Base-by-base conservation (phyloP, 202 grass and related monocot species). In the Schoenoplectus tabernaemontani region DNA sequence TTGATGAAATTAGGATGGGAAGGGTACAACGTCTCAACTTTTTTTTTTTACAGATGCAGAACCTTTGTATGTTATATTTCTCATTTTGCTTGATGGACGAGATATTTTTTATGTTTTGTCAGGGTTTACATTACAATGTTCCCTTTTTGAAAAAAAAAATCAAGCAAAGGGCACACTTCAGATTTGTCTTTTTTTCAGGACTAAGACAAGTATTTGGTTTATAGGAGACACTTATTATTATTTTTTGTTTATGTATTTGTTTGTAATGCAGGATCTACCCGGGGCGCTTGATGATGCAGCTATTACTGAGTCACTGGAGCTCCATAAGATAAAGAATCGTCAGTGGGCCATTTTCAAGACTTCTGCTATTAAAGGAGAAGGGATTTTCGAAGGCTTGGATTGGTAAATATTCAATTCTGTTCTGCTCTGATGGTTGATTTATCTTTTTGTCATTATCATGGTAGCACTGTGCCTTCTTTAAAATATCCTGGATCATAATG, bases 331-430 rank as follows among this genome's bases (percentile, higher is more conserved):
- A 16, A 99, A 99, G 83, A 99, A 83, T 24, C 92, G 92, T 60
- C 96, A 99, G 82, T 99, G 96, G 96, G 85, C 90, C 33, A 95
- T 99, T 84, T 99, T 96, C 73, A 99, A 99, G 82, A 95, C 96
- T 42, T 99, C 96, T 77, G 96, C 91, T 42, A 91, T 98, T 71
- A 98, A 99, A 91, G 96, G 96, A 64, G 96, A 99, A 81, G 96
- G 96, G 0, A 92, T 99, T 81, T 99, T 99, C 68, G 96, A 96
- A 94, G 96, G 96, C 38, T 88, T 99, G 88, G 92, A 99, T 77
- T 99, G 96, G 92, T 95, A 88, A 79, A 86, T 86, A 46, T 6
- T 20, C 1, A 59, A 78, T 3, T 22, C 56, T 60, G 26, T 3
- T 23, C 50, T 58, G 76, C 38, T 78, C n/a, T 78, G 33, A 41